These are phyloP conservation scores for Patellifolia procumbens DNA, from an alignment of 179 eudicot genomes.

Conservation along the genomic window DNA sequence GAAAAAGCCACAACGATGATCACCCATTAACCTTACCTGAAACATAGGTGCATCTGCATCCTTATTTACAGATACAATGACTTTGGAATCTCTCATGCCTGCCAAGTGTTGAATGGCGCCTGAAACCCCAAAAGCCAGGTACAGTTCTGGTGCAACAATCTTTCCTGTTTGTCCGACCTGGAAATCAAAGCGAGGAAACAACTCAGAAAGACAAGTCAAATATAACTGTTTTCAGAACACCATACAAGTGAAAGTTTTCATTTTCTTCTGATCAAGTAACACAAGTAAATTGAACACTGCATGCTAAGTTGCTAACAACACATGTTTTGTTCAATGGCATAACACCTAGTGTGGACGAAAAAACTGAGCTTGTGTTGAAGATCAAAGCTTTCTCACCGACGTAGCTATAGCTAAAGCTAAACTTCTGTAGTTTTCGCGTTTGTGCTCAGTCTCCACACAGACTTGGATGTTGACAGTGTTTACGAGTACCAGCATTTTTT, in stretches of 20 bases:
- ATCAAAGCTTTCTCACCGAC: background rate
- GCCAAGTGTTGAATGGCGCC: constrained; percentile 98
- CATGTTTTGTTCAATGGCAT: background rate
- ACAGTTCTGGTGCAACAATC: constrained; percentile 90
- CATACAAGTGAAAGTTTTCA: background rate
- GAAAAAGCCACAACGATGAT: background rate
- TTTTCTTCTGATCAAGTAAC: background rate
- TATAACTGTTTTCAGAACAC: background rate
- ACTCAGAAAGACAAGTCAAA: background rate
- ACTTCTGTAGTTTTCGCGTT: background rate
- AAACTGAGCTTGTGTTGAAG: background rate
- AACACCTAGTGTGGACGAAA: no score
- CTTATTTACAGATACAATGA: constrained; percentile 94
- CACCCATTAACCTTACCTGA: constrained; percentile 53
- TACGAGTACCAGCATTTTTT: no score
- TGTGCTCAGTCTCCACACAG: background rate
- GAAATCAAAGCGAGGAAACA: constrained; percentile 20
- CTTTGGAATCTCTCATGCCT: constrained; percentile 96
- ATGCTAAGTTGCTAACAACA: background rate
- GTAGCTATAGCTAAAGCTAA: background rate
- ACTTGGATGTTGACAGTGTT: background rate
- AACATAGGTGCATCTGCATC: constrained; percentile 96
- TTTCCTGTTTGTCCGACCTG: constrained; percentile 99
- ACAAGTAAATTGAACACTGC: background rate
- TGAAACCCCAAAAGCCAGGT: constrained; percentile 96